Evolutionary conservation across 805 yeast genomes (phyloP).

Genomic region (Geotrichum ghanense): DNA sequence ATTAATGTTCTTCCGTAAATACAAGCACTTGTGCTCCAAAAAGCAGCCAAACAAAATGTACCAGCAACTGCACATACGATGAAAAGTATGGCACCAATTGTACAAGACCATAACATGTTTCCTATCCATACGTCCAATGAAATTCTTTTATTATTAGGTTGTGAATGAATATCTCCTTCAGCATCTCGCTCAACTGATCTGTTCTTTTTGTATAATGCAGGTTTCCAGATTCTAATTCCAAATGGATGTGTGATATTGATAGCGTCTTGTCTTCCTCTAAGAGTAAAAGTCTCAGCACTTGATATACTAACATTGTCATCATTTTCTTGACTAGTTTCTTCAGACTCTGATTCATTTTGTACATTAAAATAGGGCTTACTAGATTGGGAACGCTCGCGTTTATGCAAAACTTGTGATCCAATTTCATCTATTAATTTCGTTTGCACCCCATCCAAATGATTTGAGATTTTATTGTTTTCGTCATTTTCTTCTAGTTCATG

Average conservation of each 20-base stretch:
- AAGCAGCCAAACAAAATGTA: conserved; percentile 31
- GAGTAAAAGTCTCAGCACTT: conserved; percentile 72
- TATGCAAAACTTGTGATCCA: conserved; percentile 3
- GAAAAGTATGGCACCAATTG: conserved; percentile 58
- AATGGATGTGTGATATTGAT: conserved; percentile 95
- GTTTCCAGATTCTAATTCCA: conserved; percentile 98
- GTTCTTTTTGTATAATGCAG: conserved; percentile 85
- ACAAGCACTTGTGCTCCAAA: conserved; percentile 37
- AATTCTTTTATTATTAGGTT: conserved; percentile 37
- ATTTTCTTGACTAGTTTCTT: conserved; percentile 26
- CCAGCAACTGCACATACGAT: conserved; percentile 42
- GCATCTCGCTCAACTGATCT: conserved; percentile 89
- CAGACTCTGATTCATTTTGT: conserved; percentile 8
- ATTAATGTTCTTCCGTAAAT: conserved; percentile 52
- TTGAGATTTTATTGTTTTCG: background rate
- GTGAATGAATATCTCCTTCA: conserved; percentile 85
- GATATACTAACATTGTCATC: conserved; percentile 23
- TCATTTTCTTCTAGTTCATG: background rate
- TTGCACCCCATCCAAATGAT: conserved; percentile 4
- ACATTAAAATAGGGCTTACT: background rate
- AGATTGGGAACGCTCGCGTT: conserved; percentile 4
- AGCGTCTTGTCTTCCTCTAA: conserved; percentile 89
- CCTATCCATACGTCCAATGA: conserved; percentile 53
- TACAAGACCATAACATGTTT: conserved; percentile 60
- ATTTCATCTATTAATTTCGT: conserved; percentile 5